phyloP scores from a whole-genome alignment of 2,329 filamentous ascomycete species.

The Colletotrichum tanaceti region DNA sequence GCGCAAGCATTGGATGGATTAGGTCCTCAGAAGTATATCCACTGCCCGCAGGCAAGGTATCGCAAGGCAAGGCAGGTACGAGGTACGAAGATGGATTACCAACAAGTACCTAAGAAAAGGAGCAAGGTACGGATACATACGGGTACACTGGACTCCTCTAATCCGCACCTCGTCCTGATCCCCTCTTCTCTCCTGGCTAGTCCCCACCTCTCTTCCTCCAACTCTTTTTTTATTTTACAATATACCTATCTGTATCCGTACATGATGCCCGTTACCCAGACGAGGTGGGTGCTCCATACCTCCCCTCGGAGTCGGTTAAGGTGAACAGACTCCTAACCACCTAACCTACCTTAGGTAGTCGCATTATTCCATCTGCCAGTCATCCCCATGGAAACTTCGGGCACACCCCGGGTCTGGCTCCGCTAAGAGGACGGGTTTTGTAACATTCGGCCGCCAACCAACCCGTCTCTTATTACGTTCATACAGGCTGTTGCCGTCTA shows the following conservation, averaged over 20 bases:
- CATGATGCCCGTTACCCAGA: not conserved
- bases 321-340: no score
- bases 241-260: no score
- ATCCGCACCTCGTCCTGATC: not conserved
- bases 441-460: not conserved
- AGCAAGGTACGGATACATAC: not conserved
- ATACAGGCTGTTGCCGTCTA: not conserved
- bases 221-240: no score
- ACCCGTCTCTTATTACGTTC: not conserved
- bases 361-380: not conserved
- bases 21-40: not conserved
- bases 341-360: not conserved
- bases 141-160: no score
- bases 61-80: not conserved
- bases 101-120: constrained; percentile 11
- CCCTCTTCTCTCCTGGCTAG: not conserved
- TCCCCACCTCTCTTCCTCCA: not conserved
- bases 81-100: constrained; percentile 1
- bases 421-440: not conserved
- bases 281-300: not conserved
- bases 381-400: no score
- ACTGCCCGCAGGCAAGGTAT: not conserved
- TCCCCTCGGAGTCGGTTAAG: not conserved
- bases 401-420: not conserved
- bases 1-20: constrained; percentile 24